Evolutionary conservation across 805 yeast genomes (phyloP), one percentile per base, ranked within the genome.

Genomic region (Kluyveromyces dobzhanskii): DNA sequence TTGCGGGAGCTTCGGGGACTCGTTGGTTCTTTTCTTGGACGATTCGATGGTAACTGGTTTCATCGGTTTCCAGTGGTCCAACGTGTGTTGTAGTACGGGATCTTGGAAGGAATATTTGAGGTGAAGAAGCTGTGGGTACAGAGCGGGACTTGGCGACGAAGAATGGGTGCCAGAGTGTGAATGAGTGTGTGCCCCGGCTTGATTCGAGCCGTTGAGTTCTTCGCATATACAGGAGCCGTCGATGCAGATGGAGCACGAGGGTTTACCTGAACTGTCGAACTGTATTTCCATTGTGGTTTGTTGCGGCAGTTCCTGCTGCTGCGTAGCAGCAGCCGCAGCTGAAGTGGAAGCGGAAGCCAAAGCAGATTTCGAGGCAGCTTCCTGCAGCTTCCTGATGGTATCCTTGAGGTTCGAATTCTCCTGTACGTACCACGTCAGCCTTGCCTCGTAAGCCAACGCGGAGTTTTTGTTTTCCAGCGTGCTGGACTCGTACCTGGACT

Each of bases 31-130:
- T 17, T 25, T 12, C 19, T 25, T 31, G 30, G 17, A 16, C 25
- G 29, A 21, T n/a, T 34, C 38, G 35, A 38, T 27, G 6, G 33
- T n/a, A 9, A 82, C 90, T 0, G 90, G 84, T 12, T 77, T 71
- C 69, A 71, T 66, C 7, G 88, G 85, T 41, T 68, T 67, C 47
- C 79, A 71, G 13, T 62, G 51, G 2, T 62, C 58, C 30, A 73
- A 47, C n/a, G 64, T 49, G 24, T 61, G 64, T 43, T 65, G 64
- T 29, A 49, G 32, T 50, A 53, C 42, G 6, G 49, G 49, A 24
- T 42, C 46, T 21, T 32, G 56, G 46, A 44, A 49, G 30, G 30
- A 27, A 13, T 13, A 27, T 13, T 27, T 27, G 16, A 27, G 16
- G 11, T 21, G 6, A 21, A 21, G 24, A 21, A 21, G 9, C 9